Base-by-base conservation (phyloP, 371 early-diverging fungal species). In the Rhizomucor pusillus region DNA sequence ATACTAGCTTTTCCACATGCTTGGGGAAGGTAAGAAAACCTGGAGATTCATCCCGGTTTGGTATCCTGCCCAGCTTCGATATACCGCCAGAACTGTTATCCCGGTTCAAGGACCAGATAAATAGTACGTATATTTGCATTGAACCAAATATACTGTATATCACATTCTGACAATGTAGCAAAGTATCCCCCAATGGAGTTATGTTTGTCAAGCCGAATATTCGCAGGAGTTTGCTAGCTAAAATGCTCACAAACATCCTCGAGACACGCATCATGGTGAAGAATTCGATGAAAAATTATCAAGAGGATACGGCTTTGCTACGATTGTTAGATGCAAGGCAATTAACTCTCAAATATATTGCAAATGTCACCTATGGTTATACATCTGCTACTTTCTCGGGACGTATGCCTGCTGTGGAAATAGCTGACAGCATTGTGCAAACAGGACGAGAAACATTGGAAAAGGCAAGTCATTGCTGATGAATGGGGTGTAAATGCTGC, bases 311-410 rank as follows among this genome's bases (percentile, higher is more conserved):
- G 53, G 3, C 16, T 16, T 2, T n/a, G 5, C 22, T 56, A 25
- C 68, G 78, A 20, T 66, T 77, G 22, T 65, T 96, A 50, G 87
- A 93, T 47, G 86, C 91, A 0, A 80, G 90, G 35, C 94, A 96
- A 54, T 66, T 93, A 0, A 85, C 88, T 0, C 74, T 96, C 23
- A 96, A 96, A 65, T 80, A 90, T 11, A 73, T 96, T 34, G 92
- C 95, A 43, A 96, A 96, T 60, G 95, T 94, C 10, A 94, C 92
- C 0, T 94, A 93, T 56, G 96, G 96, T 0, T 95, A 95, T 57
- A 84, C 90, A 0, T 84, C 88, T 1, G 96, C 96, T 0, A 81
- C 84, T 7, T 94, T 81, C 59, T 90, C 92, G 0, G 94, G 94
- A 0, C 76, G 94, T 11, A 94, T 94, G 94, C 96, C 96, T 0